Evolutionary conservation across 768 basidiomycete genomes (phyloP), one percentile per base, ranked within the genome.

Genomic region (Clitopilus hobsonii): DNA sequence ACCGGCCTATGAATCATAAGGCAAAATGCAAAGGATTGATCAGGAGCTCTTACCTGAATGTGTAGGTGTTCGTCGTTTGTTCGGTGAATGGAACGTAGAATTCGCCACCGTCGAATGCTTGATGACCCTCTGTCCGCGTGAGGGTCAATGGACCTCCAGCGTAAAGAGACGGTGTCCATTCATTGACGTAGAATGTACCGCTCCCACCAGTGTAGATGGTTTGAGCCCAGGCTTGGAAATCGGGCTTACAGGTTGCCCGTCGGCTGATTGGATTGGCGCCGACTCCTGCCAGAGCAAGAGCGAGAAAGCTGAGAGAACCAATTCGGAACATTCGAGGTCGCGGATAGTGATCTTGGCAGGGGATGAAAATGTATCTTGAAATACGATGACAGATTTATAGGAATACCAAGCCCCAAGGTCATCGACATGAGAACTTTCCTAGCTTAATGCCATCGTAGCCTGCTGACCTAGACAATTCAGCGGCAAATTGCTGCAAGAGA

Each of bases 261-360:
- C 41, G 41, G 27, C 41, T 41, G 11, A 16, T 14, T 65, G 69
- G 54, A 14, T 50, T n/a, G 22, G 54, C 53, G 3, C 22, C 16
- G 65, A 70, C 51, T 32, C 69, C 67, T 28, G 77, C 73, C 26
- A 75, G 26, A 49, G 54, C 25, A 36, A 51, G 18, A 27, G 48
- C 41, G 25, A 45, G 47, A 58, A 28, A n/a, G n/a, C n/a, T n/a
- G n/a, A n/a, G n/a, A n/a, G n/a, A n/a, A n/a, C n/a, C n/a, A n/a
- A n/a, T n/a, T n/a, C n/a, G n/a, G n/a, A n/a, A n/a, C n/a, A n/a
- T n/a, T n/a, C n/a, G n/a, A n/a, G n/a, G n/a, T n/a, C n/a, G n/a
- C n/a, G n/a, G n/a, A n/a, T n/a, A n/a, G n/a, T n/a, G n/a, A n/a
- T n/a, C n/a, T n/a, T n/a, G n/a, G n/a, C n/a, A n/a, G n/a, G n/a